Conservation (phyloP, 495 filamentous ascomycete species). For the Penicillium mononematosum region DNA sequence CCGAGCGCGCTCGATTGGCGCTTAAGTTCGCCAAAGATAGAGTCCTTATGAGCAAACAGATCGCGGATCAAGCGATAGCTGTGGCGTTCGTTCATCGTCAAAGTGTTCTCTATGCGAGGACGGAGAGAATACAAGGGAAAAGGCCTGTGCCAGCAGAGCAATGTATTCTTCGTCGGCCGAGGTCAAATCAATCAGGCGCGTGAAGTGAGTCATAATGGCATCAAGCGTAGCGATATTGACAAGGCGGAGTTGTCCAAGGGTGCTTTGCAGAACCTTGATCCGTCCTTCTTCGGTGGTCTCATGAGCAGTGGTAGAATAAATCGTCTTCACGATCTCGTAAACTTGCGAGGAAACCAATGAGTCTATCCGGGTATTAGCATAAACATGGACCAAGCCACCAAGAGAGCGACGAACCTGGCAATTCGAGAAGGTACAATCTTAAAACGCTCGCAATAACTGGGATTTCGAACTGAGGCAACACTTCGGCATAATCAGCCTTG, state of each 20-base stretch:
- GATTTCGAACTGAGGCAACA: constrained; percentile 83
- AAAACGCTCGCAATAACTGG: constrained; percentile 90
- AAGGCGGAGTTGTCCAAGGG: constrained; percentile 88
- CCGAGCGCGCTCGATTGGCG: constrained; percentile 70
- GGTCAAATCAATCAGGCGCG: constrained; percentile 92
- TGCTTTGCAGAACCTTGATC: constrained; percentile 91
- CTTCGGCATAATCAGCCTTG: constrained; percentile 72
- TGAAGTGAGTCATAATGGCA: constrained; percentile 97
- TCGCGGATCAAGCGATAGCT: constrained; percentile 90
- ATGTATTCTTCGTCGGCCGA: constrained; percentile 91
- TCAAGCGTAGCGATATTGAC: constrained; percentile 98
- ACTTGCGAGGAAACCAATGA: constrained; percentile 97
- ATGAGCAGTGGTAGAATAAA: constrained; percentile 76
- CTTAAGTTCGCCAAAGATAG: constrained; percentile 95
- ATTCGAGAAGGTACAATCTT: constrained; percentile 93
- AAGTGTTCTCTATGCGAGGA: constrained; percentile 76
- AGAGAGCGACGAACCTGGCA: constrained; percentile 67
- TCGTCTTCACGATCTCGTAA: constrained; percentile 98
- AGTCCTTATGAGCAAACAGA: constrained; percentile 88
- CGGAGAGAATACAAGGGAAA: constrained; percentile 88
- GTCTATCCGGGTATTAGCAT: constrained; percentile 51
- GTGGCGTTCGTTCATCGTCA: constrained; percentile 94
- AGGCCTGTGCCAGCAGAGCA: constrained; percentile 67
- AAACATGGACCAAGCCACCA: constrained; percentile 4
- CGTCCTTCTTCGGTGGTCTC: constrained; percentile 70